Base-by-base conservation (phyloP, 1,284 basidiomycete genomes). In the Sutorius eximius region DNA sequence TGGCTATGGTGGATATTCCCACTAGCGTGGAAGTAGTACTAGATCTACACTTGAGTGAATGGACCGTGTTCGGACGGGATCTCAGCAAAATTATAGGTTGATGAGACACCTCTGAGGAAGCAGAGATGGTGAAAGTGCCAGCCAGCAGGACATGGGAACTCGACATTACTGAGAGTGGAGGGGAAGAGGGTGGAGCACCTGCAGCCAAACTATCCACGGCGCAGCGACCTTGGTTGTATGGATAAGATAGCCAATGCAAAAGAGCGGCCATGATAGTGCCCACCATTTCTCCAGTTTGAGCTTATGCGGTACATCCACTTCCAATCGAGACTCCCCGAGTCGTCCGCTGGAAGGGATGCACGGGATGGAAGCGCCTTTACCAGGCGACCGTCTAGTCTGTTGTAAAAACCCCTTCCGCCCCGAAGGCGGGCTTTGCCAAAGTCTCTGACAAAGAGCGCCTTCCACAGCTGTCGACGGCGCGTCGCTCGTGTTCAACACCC, bases 291-390 rank as follows among this genome's bases (percentile, higher is more conserved):
- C 89, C 89, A 91, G 60, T 91, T 91, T 9, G 81, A 82, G 63
- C 86, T 89, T 58, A 90, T 87, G 49, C 87, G 80, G 70, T 89
- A 91, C 87, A 91, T 90, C 81, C 82, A 87, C 70, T 89, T 89
- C 89, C 89, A 91, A 63, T 89, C 80, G 65, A 74, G 59, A 41
- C 74, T 67, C 44, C 54, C 55, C 5, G 44, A 9, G n/a, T 77
- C 73, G 38, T 59, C 56, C 29, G 46, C 45, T 11, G 57, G 44
- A 45, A 54, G 45, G 57, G 73, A 70, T 4, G 75, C 77, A 64
- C 83, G 73, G 24, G 75, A 76, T 12, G 87, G 87, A 30, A 91
- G 71, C 5, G 80, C 75, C 62, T 77, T 82, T 30, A 86, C 70
- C 65, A 83, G 78, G 51, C 82, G 75, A 3, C 82, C 82, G 61